A percentile compares a stretch with the other conserved stretches of the same genome.
phyloP scores from a whole-genome alignment of 148 eudicot species.

The Camellia japonica region DNA sequence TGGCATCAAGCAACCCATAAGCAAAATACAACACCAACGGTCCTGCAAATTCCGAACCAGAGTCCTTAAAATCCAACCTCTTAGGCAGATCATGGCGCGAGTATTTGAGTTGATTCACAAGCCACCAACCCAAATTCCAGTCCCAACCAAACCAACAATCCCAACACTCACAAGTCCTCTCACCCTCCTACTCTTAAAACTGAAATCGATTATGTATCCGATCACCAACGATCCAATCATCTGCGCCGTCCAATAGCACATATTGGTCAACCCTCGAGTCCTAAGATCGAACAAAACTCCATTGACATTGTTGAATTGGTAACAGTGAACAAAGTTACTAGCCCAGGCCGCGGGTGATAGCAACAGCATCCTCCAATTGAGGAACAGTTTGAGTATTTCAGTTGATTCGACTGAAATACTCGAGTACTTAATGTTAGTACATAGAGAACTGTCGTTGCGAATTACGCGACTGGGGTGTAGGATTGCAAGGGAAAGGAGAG shows the following conservation, averaged over 20 bases:
- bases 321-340: slow-evolving; percentile 85
- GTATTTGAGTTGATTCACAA: slow-evolving; percentile 68
- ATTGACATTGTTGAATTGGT: slow-evolving; percentile 92
- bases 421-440: slow-evolving; percentile 73
- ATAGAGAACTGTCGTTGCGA: slow-evolving; percentile 74
- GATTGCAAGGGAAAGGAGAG: slow-evolving; percentile 42
- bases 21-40: slow-evolving; percentile 81
- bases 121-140: slow-evolving; percentile 86
- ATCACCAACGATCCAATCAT: slow-evolving; percentile 78
- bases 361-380: slow-evolving; percentile 86
- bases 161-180: slow-evolving; percentile 69
- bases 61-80: slow-evolving; percentile 76
- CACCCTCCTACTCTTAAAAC: slow-evolving; percentile 68
- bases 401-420: slow-evolving; percentile 47
- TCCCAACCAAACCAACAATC: slow-evolving; percentile 66
- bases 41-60: slow-evolving; percentile 67
- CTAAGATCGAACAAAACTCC: slow-evolving; percentile 81
- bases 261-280: slow-evolving; percentile 86
- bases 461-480: slow-evolving; percentile 71
- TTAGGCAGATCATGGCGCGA: slow-evolving; percentile 31
- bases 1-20: slow-evolving; percentile 86
- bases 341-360: slow-evolving; percentile 80
- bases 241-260: slow-evolving; percentile 97
- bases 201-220: slow-evolving; percentile 79
- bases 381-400: slow-evolving; percentile 62